Conservation (phyloP, 495 filamentous ascomycete genomes). For the Penicilliopsis zonata region DNA sequence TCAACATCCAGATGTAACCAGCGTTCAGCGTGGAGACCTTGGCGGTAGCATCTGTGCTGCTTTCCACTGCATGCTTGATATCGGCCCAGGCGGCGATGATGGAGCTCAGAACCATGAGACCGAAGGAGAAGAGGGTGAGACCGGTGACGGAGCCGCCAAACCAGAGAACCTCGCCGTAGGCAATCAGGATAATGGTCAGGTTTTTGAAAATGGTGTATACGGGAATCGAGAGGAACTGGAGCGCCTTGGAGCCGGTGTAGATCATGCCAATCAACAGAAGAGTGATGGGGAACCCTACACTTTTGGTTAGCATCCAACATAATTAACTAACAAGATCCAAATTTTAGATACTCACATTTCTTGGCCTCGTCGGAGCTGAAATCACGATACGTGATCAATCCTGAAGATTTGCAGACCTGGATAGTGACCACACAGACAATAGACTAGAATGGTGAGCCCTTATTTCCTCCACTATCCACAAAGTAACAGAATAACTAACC, state of each 20-base stretch:
- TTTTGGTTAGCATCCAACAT: too few species aligned
- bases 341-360: constrained; percentile 66
- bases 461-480: neutral
- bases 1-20: constrained; percentile 94
- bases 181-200: constrained; percentile 95
- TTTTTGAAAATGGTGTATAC: constrained; percentile 99
- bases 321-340: too few species aligned
- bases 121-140: constrained; percentile 88
- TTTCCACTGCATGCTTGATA: constrained; percentile 72
- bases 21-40: constrained; percentile 85
- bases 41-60: constrained; percentile 48
- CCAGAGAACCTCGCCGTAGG: constrained; percentile 98
- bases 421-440: constrained; percentile 87
- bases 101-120: constrained; percentile 92
- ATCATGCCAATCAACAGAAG: constrained; percentile 98
- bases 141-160: constrained; percentile 89
- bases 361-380: constrained; percentile 84
- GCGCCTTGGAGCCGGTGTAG: constrained; percentile 92
- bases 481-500: constrained; percentile 41
- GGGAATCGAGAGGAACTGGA: constrained; percentile 93
- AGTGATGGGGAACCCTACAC: constrained; percentile 98
- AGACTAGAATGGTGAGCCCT: too few species aligned
- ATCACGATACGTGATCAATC: constrained; percentile 80
- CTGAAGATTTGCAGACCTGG: constrained; percentile 65
- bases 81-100: constrained; percentile 96